Evolutionary conservation across 768 basidiomycete genomes (phyloP).

Genomic region (Rhizopogon rudus): DNA sequence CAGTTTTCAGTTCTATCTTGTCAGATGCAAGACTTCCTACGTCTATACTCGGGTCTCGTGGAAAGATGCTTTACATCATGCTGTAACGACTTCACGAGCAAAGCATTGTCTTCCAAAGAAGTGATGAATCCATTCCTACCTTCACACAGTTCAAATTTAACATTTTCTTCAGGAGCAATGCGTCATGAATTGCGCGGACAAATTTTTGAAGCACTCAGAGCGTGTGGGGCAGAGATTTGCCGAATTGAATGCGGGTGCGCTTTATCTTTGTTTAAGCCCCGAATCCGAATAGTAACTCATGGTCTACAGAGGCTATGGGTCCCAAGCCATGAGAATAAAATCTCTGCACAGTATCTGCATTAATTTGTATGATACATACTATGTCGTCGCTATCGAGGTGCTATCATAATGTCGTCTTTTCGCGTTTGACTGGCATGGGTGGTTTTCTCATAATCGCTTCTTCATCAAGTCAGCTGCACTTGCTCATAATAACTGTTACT

Average conservation of each 20-base stretch:
- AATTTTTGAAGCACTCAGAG: slow-evolving; percentile 96
- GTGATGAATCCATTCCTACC: slow-evolving; percentile 31
- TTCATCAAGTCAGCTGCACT: not conserved
- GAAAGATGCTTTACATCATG: slow-evolving; percentile 96
- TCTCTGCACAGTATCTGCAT: not conserved
- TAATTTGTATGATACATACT: slow-evolving; percentile 1
- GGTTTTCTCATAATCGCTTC: not conserved
- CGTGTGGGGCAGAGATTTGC: slow-evolving; percentile 89
- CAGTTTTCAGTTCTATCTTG: slow-evolving; percentile 3
- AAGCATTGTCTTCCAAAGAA: slow-evolving; percentile 91
- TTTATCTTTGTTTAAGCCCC: not conserved
- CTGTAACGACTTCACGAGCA: slow-evolving; percentile 95
- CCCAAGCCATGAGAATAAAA: slow-evolving; percentile 22
- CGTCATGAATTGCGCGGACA: slow-evolving; percentile 92
- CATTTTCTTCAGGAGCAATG: slow-evolving; percentile 68
- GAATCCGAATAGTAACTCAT: not conserved
- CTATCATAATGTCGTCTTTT: slow-evolving; percentile 2
- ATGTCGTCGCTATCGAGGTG: slow-evolving; percentile 7
- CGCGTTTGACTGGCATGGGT: not conserved
- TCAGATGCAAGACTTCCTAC: slow-evolving; percentile 98
- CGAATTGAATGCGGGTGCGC: slow-evolving; percentile 85
- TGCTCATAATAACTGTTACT: not conserved
- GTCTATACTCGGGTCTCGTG: slow-evolving; percentile 89
- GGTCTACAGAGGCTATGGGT: slow-evolving; percentile 26
- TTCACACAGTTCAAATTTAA: slow-evolving; percentile 6